Conservation (phyloP, 2,329 filamentous ascomycete species). For the Cryphonectria carpinicola region DNA sequence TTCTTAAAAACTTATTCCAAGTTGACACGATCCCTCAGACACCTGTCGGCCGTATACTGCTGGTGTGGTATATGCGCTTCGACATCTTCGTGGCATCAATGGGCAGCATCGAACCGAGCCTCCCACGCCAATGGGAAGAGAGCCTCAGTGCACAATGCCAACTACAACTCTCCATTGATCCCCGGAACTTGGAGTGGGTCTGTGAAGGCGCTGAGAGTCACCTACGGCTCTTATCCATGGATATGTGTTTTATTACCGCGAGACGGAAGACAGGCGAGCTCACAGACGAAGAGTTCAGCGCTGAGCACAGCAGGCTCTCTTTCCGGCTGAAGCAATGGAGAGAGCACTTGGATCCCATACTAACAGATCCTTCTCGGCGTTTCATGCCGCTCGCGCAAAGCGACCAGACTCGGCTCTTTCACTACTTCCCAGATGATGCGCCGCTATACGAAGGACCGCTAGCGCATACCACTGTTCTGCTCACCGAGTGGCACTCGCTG, state of each 20-base stretch:
- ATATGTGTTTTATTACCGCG: slow-evolving; percentile 79
- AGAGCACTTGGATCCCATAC: slow-evolving; percentile 60
- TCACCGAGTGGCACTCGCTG: slow-evolving; percentile 78
- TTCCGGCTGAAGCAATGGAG: slow-evolving; percentile 53
- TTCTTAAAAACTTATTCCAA: slow-evolving; percentile 77
- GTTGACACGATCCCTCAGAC: slow-evolving; percentile 75
- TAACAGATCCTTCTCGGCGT: slow-evolving; percentile 64
- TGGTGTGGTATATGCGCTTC: slow-evolving; percentile 90
- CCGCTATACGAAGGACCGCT: slow-evolving; percentile 71
- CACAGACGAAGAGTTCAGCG: slow-evolving; percentile 64
- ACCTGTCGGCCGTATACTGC: slow-evolving; percentile 70
- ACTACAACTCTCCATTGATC: slow-evolving; percentile 60
- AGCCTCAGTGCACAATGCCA: slow-evolving; percentile 66
- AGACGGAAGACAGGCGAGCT: slow-evolving; percentile 68
- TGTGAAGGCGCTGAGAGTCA: slow-evolving; percentile 69
- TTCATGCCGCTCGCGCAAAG: slow-evolving; percentile 60
- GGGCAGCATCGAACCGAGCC: slow-evolving; percentile 73
- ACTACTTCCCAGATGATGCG: slow-evolving; percentile 61
- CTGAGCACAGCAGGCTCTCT: slow-evolving; percentile 61
- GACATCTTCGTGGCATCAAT: slow-evolving; percentile 84
- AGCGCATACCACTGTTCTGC: slow-evolving; percentile 74
- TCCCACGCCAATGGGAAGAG: slow-evolving; percentile 80
- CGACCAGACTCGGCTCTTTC: slow-evolving; percentile 61
- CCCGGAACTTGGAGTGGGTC: slow-evolving; percentile 66
- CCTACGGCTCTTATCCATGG: slow-evolving; percentile 74